A percentile compares a stretch with the other conserved stretches of the same genome.
phyloP scores from a whole-genome alignment of 2,329 filamentous ascomycete genomes.

The Xylariaceae sp. region DNA sequence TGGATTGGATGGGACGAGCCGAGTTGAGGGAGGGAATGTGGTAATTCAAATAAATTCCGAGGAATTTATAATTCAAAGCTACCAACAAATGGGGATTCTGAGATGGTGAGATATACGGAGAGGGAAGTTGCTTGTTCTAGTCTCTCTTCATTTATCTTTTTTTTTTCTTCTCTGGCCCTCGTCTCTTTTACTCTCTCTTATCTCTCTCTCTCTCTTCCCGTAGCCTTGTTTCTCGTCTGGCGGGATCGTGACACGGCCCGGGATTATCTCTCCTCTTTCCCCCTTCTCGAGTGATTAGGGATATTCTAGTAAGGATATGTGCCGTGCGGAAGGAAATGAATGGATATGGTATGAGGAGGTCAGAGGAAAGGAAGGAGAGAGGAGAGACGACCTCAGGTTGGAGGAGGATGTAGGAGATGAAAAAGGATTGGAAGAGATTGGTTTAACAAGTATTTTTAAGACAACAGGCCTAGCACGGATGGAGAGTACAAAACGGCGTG shows the following conservation, averaged over 20 bases:
- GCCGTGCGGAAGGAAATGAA: conserved; percentile 54
- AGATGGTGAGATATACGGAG: conserved; percentile 29
- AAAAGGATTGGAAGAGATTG: conserved; percentile 60
- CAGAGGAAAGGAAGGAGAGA: conserved; percentile 39
- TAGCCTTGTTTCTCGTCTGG: conserved; percentile 30
- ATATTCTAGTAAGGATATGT: conserved; percentile 45
- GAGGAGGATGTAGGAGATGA: conserved; percentile 57
- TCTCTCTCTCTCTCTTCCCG: conserved; percentile 28
- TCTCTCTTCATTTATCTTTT: conserved; percentile 32
- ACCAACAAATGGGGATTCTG: conserved; percentile 32
- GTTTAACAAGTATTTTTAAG: conserved; percentile 48
- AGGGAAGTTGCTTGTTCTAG: conserved; percentile 25
- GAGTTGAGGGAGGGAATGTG: conserved; percentile 32
- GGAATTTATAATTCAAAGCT: conserved; percentile 36
- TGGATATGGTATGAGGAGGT: conserved; percentile 50
- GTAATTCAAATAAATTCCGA: conserved; percentile 35
- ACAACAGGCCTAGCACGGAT: conserved; percentile 36
- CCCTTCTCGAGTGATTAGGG: conserved; percentile 39
- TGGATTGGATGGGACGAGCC: conserved; percentile 26
- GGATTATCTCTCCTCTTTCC: conserved; percentile 39
- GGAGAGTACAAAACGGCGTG: conserved; percentile 16
- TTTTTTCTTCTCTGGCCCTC: conserved; percentile 1
- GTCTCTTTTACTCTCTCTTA: conserved; percentile 4
- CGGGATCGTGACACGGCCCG: conserved; percentile 23
- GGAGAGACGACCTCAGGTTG: conserved; percentile 50